Evolutionary conservation across 768 basidiomycete genomes (phyloP).

Genomic region (Russula ochroleuca): DNA sequence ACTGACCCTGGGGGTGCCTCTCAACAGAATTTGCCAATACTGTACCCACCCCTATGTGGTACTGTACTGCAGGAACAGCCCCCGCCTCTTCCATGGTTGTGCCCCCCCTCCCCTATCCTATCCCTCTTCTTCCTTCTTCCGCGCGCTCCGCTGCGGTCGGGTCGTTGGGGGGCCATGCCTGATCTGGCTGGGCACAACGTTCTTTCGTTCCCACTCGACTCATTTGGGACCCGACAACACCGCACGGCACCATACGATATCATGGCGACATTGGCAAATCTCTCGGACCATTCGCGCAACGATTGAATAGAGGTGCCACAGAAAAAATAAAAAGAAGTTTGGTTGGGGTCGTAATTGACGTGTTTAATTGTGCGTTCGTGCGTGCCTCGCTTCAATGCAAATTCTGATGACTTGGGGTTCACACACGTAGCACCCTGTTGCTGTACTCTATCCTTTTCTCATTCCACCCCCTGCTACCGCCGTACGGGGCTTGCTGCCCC

Average conservation of each 20-base stretch:
- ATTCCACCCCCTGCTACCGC: no score
- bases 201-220: not conserved
- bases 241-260: not conserved
- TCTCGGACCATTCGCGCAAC: not conserved
- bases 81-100: not conserved
- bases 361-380: not conserved
- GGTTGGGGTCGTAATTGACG: conserved; percentile 1
- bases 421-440: no score
- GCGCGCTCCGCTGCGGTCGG: not conserved
- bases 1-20: not conserved
- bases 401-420: not conserved
- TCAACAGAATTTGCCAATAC: not conserved
- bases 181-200: not conserved
- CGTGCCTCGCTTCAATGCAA: not conserved
- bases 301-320: not conserved
- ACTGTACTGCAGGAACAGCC: no score
- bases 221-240: conserved; percentile 1
- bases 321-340: not conserved
- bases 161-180: not conserved
- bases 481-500: no score
- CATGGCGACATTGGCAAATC: not conserved
- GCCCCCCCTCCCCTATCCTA: not conserved
- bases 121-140: not conserved
- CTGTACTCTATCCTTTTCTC: no score
- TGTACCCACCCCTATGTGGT: not conserved